Conservation (phyloP, 2,329 filamentous ascomycete species). For the Colletotrichum nymphaeae region DNA sequence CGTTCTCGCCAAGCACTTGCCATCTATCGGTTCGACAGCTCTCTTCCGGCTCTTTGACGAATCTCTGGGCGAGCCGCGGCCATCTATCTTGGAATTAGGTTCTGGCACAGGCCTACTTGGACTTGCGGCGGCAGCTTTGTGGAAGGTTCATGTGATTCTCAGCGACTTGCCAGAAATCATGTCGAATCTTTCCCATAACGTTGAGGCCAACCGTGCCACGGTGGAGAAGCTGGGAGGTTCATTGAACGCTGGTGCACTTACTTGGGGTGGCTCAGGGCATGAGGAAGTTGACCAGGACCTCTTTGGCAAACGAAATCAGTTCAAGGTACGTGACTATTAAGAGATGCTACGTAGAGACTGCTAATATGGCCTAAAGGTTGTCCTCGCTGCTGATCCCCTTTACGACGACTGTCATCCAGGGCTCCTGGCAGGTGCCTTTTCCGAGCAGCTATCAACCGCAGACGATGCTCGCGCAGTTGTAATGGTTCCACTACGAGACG, state of each 20-base stretch:
- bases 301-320: constrained; percentile 60
- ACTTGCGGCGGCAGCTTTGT: constrained; percentile 81
- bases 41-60: constrained; percentile 58
- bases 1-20: constrained; percentile 80
- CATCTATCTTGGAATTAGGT: constrained; percentile 79
- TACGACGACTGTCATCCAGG: constrained; percentile 87
- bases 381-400: constrained; percentile 87
- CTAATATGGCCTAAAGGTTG: constrained; percentile 59
- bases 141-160: constrained; percentile 74
- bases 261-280: constrained; percentile 72
- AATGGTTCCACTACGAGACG: constrained; percentile 84
- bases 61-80: constrained; percentile 43
- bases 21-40: constrained; percentile 54
- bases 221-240: constrained; percentile 67
- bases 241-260: constrained; percentile 74
- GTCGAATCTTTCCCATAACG: constrained; percentile 82
- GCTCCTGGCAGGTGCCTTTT: constrained; percentile 78
- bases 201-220: constrained; percentile 68
- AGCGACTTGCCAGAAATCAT: constrained; percentile 90
- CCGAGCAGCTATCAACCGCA: constrained; percentile 70
- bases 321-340: constrained; percentile 54
- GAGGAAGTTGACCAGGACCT: constrained; percentile 56
- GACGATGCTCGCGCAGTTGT: constrained; percentile 74
- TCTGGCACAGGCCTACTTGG: constrained; percentile 94
- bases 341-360: background rate